These are phyloP conservation scores for Stachybotrys chartarum DNA, from an alignment of 2,329 filamentous ascomycete species.

Conservation along the genomic window DNA sequence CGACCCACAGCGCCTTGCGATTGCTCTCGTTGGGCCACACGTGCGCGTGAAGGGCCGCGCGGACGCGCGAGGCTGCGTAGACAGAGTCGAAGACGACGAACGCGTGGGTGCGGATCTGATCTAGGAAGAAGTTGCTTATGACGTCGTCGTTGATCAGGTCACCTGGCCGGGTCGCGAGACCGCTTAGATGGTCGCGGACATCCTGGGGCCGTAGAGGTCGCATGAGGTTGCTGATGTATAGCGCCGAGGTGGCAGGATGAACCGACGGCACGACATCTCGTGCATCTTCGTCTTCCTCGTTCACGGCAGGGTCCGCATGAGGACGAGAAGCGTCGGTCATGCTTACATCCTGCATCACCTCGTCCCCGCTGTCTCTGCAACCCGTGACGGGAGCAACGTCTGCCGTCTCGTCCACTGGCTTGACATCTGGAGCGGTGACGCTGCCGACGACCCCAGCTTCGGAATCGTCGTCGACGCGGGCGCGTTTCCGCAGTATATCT, in stretches of 20 bases:
- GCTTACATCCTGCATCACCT: conserved; percentile 4
- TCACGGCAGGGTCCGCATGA: not conserved
- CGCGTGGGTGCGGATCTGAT: conserved; percentile 81
- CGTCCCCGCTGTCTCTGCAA: not conserved
- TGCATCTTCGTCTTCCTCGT: conserved; percentile 21
- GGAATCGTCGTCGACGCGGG: conserved; percentile 30
- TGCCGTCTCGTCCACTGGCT: conserved; percentile 5
- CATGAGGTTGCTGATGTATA: conserved; percentile 90
- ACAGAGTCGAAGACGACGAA: conserved; percentile 66
- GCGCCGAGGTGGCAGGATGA: conserved; percentile 65
- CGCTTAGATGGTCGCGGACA: conserved; percentile 61
- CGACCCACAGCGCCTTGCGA: conserved; percentile 77
- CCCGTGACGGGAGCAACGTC: not conserved
- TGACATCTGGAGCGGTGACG: conserved; percentile 3
- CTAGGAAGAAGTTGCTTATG: conserved; percentile 68
- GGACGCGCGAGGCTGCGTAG: conserved; percentile 68
- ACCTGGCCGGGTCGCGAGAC: conserved; percentile 56
- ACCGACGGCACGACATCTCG: conserved; percentile 46
- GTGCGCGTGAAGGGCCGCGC: conserved; percentile 66
- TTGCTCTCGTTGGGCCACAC: conserved; percentile 85
- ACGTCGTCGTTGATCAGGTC: conserved; percentile 41
- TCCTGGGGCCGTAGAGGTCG: conserved; percentile 66
- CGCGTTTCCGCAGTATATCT: conserved; percentile 47
- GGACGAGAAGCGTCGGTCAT: not conserved
- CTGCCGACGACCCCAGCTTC: conserved; percentile 3